Evolutionary conservation across 441 rosid genomes (phyloP).

Genomic region (Adansonia gregorii): DNA sequence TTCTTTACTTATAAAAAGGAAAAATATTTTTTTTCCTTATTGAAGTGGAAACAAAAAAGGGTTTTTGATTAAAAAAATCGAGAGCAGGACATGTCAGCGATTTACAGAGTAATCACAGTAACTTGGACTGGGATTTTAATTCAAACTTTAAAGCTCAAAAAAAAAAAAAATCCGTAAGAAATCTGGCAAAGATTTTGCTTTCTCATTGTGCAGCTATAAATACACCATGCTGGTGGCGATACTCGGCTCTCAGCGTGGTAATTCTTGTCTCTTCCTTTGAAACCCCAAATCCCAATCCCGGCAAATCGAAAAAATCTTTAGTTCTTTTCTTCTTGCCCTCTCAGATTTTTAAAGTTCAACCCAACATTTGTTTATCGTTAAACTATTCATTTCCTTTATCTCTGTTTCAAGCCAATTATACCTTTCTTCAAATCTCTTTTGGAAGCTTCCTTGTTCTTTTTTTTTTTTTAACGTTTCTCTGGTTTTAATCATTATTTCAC

Average conservation of each 20-base stretch:
- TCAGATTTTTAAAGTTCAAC: not conserved
- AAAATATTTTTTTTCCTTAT: not conserved
- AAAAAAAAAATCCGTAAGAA: not conserved
- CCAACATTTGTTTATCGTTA: slow-evolving; percentile 1
- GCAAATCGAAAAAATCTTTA: too few relatives aligned
- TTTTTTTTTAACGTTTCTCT: not conserved
- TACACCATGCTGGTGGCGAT: slow-evolving; percentile 30
- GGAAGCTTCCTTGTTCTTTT: not conserved
- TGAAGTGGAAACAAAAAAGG: not conserved
- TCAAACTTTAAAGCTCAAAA: not conserved
- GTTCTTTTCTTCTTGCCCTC: not conserved
- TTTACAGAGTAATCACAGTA: not conserved
- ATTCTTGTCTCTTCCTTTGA: not conserved
- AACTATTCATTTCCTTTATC: not conserved
- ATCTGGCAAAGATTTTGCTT: slow-evolving; percentile 3
- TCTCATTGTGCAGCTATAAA: slow-evolving; percentile 38
- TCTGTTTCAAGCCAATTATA: slow-evolving; percentile 6
- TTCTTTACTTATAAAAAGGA: too few relatives aligned
- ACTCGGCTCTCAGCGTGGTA: slow-evolving; percentile 12
- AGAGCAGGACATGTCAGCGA: slow-evolving; percentile 23
- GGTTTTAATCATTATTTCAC: not conserved
- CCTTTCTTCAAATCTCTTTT: slow-evolving; percentile 12
- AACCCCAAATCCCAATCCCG: not conserved
- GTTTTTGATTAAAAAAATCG: not conserved
- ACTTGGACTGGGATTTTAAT: slow-evolving; percentile 4